Percentiles rank a stretch among this genome's conserved stretches.
Conservation (phyloP, 768 basidiomycete genomes). For the Russula lepida region DNA sequence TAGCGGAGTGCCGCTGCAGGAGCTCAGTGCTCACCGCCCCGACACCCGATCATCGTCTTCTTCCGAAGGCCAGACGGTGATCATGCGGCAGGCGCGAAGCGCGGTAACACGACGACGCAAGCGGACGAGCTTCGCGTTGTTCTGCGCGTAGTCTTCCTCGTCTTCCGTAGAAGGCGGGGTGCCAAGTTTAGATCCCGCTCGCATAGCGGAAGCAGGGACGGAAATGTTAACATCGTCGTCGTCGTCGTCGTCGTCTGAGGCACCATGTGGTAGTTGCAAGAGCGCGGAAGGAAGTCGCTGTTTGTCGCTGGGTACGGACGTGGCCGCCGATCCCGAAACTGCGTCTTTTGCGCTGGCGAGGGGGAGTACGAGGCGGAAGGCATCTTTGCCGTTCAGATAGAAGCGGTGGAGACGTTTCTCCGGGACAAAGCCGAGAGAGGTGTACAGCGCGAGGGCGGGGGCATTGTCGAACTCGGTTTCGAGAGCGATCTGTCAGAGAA, state of each 20-base stretch:
- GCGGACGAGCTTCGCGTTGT: slow-evolving; percentile 10
- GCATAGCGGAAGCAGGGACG: not conserved
- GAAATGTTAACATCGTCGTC: not conserved
- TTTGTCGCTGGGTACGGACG: not conserved
- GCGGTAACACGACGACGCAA: slow-evolving; percentile 15
- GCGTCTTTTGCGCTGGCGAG: slow-evolving; percentile 30
- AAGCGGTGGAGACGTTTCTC: slow-evolving; percentile 93
- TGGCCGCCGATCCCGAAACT: not conserved
- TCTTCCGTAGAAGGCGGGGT: not conserved
- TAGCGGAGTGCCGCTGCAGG: no score
- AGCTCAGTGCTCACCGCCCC: slow-evolving; percentile 18
- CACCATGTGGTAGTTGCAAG: not conserved
- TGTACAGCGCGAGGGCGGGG: slow-evolving; percentile 83
- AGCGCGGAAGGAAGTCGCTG: not conserved
- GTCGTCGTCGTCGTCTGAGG: not conserved
- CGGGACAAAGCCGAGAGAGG: slow-evolving; percentile 87
- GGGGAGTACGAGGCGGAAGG: slow-evolving; percentile 71
- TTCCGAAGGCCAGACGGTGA: slow-evolving; percentile 18
- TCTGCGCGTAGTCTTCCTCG: slow-evolving; percentile 1
- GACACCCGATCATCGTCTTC: slow-evolving; percentile 19
- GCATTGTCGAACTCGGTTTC: slow-evolving; percentile 95
- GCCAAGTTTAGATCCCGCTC: not conserved
- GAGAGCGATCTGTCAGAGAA: slow-evolving; percentile 63
- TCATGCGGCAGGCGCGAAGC: slow-evolving; percentile 18
- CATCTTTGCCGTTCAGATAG: slow-evolving; percentile 96